Evolutionary conservation across 2,329 filamentous ascomycete species (phyloP).

Genomic region (Paraconiothyrium sp.): DNA sequence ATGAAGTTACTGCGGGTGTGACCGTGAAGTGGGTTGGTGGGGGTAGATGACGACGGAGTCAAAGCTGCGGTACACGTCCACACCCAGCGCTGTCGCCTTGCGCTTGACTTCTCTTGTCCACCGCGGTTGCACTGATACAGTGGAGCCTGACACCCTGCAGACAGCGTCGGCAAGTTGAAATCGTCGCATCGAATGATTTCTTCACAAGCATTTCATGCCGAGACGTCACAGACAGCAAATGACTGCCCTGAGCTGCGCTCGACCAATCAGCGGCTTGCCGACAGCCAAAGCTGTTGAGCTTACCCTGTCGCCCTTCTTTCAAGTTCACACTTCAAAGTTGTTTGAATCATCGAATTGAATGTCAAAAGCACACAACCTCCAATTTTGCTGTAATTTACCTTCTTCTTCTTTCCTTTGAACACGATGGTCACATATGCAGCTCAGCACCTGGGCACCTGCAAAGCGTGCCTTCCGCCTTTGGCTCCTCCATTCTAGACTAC

Average conservation of each 20-base stretch:
- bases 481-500: background rate
- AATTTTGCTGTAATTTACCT: background rate
- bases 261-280: conserved; percentile 8
- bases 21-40: conserved; percentile 23
- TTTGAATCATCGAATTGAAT: background rate
- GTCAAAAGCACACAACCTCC: background rate
- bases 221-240: conserved; percentile 1
- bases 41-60: conserved; percentile 24
- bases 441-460: background rate
- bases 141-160: conserved; percentile 3
- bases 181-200: conserved; percentile 1
- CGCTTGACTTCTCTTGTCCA: conserved; percentile 5
- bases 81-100: conserved; percentile 18
- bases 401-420: background rate
- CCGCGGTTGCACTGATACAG: background rate
- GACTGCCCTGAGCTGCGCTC: background rate
- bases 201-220: background rate
- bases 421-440: background rate
- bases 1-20: conserved; percentile 12
- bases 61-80: conserved; percentile 17
- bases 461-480: background rate
- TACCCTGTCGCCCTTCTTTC: background rate
- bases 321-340: background rate
- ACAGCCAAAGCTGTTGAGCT: conserved; percentile 1
- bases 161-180: background rate